Evolutionary conservation across 768 basidiomycete genomes (phyloP).

Genomic region (Tulasnella sp.): DNA sequence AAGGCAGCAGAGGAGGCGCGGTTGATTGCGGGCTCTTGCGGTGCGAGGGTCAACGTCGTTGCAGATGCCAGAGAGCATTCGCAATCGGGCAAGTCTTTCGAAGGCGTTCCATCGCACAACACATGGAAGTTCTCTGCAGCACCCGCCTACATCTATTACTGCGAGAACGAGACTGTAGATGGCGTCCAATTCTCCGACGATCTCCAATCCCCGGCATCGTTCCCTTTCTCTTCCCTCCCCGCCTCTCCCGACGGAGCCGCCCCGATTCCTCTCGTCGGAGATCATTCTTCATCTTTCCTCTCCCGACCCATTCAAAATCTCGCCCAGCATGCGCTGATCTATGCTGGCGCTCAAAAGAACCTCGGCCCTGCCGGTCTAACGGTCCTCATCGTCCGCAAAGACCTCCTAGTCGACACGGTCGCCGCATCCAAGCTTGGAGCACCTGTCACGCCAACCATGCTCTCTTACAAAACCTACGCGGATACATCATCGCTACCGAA

Average conservation of each 20-base stretch:
- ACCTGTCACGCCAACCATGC: constrained; percentile 70
- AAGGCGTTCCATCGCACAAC: constrained; percentile 74
- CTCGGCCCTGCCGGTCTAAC: constrained; percentile 93
- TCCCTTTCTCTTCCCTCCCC: constrained; percentile 78
- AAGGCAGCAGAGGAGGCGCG: constrained; percentile 75
- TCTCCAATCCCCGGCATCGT: constrained; percentile 59
- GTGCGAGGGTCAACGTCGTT: constrained; percentile 60
- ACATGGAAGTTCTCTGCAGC: constrained; percentile 76
- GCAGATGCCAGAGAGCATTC: constrained; percentile 68
- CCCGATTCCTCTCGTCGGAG: constrained; percentile 80
- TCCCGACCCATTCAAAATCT: constrained; percentile 87
- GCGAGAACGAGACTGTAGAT: constrained; percentile 98
- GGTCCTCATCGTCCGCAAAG: constrained; percentile 91
- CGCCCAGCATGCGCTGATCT: constrained; percentile 90
- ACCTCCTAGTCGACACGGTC: constrained; percentile 89
- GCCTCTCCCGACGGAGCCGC: constrained; percentile 47
- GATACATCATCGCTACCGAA: constrained; percentile 82
- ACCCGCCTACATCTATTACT: constrained; percentile 94
- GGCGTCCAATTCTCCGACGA: constrained; percentile 84
- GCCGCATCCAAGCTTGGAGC: constrained; percentile 74
- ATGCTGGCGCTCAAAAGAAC: constrained; percentile 98
- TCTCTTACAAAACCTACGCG: constrained; percentile 82
- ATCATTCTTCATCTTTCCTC: constrained; percentile 97
- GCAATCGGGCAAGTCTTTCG: constrained; percentile 68
- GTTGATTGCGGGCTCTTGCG: neutral